Conservation (phyloP, 345 rosid genomes). For the Pseudoturritis turrita region DNA sequence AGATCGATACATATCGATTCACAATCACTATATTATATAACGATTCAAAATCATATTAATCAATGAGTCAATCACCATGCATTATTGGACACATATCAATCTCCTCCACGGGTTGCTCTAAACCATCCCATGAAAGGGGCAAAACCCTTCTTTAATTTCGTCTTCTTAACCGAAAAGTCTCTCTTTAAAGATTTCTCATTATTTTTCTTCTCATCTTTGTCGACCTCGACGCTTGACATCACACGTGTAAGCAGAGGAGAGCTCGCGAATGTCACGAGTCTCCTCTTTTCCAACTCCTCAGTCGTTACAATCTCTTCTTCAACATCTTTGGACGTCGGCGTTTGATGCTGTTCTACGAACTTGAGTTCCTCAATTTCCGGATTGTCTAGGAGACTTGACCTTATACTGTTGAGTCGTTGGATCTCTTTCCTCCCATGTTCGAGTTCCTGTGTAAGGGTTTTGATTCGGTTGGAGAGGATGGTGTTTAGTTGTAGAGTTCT, state of each 20-base stretch:
- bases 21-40: background rate
- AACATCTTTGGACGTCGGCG: slow-evolving; percentile 34
- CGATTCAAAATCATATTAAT: background rate
- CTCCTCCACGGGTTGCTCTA: background rate
- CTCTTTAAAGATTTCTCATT: slow-evolving; percentile 27
- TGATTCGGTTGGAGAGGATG: slow-evolving; percentile 31
- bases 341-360: slow-evolving; percentile 34
- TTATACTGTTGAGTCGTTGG: slow-evolving; percentile 24
- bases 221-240: slow-evolving; percentile 20
- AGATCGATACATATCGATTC: background rate
- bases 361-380: slow-evolving; percentile 33
- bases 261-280: slow-evolving; percentile 62
- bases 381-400: slow-evolving; percentile 11
- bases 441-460: slow-evolving; percentile 45
- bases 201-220: background rate
- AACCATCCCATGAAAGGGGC: slow-evolving; percentile 48
- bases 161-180: slow-evolving; percentile 29
- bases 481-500: slow-evolving; percentile 43
- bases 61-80: background rate
- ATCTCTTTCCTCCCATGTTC: slow-evolving; percentile 45
- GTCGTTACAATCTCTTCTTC: slow-evolving; percentile 13
- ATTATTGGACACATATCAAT: background rate
- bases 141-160: slow-evolving; percentile 36
- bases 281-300: slow-evolving; percentile 47
- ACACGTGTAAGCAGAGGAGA: slow-evolving; percentile 48